Conservation (phyloP, 1,139 yeast species). For the Keqinozyma sinolaborantium region DNA sequence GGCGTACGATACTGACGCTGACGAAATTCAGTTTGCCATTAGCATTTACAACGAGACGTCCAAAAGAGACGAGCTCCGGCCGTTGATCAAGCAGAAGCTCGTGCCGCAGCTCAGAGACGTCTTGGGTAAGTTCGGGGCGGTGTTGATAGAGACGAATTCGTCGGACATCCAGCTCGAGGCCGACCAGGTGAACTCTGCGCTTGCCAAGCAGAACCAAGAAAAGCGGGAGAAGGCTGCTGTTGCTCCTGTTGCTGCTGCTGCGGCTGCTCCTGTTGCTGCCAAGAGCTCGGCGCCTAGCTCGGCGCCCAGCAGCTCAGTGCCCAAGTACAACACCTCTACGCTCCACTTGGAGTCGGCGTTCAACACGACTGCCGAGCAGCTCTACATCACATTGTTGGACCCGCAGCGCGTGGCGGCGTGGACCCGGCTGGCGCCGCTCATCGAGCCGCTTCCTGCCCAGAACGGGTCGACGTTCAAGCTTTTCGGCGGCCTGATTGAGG, state of each 20-base stretch:
- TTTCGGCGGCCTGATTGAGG: constrained; percentile 87
- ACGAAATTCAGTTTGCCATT: constrained; percentile 81
- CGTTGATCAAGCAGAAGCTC: constrained; percentile 53
- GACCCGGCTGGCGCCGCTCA: constrained; percentile 75
- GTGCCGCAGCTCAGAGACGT: constrained; percentile 65
- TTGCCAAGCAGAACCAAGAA: constrained; percentile 62
- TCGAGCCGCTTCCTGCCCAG: constrained; percentile 47
- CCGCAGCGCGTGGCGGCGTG: constrained; percentile 81
- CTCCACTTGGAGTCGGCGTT: constrained; percentile 76
- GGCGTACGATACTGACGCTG: constrained; percentile 87
- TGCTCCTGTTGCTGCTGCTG: constrained; percentile 8
- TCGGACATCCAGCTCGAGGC: constrained; percentile 77
- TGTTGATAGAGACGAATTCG: constrained; percentile 72
- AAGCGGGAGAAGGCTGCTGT: constrained; percentile 11
- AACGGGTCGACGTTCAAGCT: constrained; percentile 65
- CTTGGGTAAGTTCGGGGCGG: constrained; percentile 68
- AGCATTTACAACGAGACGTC: constrained; percentile 61
- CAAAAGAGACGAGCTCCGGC: constrained; percentile 47
- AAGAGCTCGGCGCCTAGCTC: constrained; percentile 12
- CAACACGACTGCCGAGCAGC: constrained; percentile 83
- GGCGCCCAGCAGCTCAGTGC: constrained; percentile 24
- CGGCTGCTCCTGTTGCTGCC: constrained; percentile 2
- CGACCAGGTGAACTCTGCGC: constrained; percentile 62
- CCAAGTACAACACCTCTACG: constrained; percentile 75
- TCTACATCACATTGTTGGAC: constrained; percentile 72